These are phyloP conservation scores for Cryptococcus floricola DNA, from an alignment of 1,284 basidiomycete genomes.

Conservation along the genomic window DNA sequence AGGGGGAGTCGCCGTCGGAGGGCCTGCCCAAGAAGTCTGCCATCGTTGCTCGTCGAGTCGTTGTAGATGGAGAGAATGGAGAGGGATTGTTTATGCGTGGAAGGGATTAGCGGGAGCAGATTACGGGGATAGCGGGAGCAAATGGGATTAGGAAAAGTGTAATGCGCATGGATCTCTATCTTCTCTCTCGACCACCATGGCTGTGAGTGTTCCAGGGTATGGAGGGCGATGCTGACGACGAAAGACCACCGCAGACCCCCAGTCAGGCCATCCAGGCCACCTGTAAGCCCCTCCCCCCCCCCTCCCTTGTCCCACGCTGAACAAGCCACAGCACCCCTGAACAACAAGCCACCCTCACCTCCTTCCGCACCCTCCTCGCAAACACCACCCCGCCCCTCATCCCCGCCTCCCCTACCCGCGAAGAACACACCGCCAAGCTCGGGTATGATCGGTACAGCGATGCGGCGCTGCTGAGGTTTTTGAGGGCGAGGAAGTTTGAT, in stretches of 20 bases:
- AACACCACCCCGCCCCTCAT: conserved; percentile 28
- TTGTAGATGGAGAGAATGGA: not conserved
- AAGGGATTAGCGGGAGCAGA: conserved; percentile 6
- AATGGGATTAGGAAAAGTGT: not conserved
- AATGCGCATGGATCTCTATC: not conserved
- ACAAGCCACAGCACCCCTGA: conserved; percentile 49
- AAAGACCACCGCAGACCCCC: conserved; percentile 49
- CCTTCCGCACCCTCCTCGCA: conserved; percentile 63
- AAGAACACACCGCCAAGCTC: conserved; percentile 24
- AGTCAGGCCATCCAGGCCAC: conserved; percentile 76
- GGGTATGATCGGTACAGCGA: conserved; percentile 71
- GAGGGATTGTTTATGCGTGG: conserved; percentile 5
- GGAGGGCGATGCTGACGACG: not conserved
- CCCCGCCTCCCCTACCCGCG: conserved; percentile 29
- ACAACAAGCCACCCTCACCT: conserved; percentile 69
- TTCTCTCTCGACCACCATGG: not conserved
- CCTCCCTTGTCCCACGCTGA: not conserved
- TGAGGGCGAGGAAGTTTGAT: conserved; percentile 92
- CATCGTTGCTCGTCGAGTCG: not conserved
- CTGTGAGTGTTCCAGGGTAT: conserved; percentile 6
- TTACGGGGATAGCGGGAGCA: not conserved
- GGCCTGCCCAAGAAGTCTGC: conserved; percentile 42
- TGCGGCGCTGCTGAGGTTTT: conserved; percentile 74
- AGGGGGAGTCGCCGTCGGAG: conserved; percentile 46
- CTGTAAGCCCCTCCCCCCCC: conserved; percentile 49